Conservation (phyloP, 495 filamentous ascomycete species). For the Daldinia childiae region DNA sequence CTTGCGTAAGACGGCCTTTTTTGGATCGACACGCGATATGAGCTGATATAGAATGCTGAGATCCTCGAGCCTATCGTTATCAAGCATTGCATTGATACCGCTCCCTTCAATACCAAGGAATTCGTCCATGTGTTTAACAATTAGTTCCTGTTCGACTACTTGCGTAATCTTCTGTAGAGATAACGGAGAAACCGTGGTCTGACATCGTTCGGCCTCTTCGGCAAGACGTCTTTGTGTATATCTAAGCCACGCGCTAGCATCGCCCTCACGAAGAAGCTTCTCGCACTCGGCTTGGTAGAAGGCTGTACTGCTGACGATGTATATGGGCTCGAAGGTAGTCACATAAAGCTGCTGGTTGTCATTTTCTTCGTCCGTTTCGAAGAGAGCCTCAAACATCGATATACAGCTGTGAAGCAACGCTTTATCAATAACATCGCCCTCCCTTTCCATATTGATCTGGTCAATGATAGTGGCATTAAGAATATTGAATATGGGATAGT, state of each 20-base stretch:
- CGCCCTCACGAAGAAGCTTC: constrained; percentile 74
- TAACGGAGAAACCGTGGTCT: constrained; percentile 74
- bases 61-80: constrained; percentile 82
- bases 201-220: constrained; percentile 85
- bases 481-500: constrained; percentile 69
- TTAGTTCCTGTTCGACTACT: constrained; percentile 83
- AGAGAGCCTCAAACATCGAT: constrained; percentile 90
- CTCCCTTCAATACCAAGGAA: constrained; percentile 85
- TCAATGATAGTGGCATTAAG: constrained; percentile 86
- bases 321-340: constrained; percentile 81
- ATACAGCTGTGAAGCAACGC: constrained; percentile 82
- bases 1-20: constrained; percentile 73
- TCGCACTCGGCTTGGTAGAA: constrained; percentile 84
- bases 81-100: constrained; percentile 88
- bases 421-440: constrained; percentile 89
- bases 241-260: constrained; percentile 86
- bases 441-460: constrained; percentile 90
- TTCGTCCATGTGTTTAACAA: constrained; percentile 76
- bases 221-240: constrained; percentile 74
- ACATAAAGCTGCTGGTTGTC: constrained; percentile 84
- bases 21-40: constrained; percentile 78
- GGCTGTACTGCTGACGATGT: constrained; percentile 70
- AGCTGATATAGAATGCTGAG: constrained; percentile 80
- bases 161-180: constrained; percentile 77
- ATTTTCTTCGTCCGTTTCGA: constrained; percentile 79